Conservation (phyloP, 202 grass and related monocot species). For the Saccharum hybrid region DNA sequence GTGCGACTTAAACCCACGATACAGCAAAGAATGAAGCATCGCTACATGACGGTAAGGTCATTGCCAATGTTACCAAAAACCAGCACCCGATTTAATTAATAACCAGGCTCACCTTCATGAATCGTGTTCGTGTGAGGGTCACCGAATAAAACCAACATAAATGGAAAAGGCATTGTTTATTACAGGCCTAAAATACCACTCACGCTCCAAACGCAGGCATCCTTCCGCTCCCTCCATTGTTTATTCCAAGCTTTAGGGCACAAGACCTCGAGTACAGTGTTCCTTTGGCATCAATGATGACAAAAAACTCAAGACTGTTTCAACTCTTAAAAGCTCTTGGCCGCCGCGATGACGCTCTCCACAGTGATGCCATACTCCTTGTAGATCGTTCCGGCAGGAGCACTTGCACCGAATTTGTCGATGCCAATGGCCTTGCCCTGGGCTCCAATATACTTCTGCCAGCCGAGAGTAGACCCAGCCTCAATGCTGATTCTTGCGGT, state of each 20-base stretch:
- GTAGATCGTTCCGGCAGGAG: slow-evolving; percentile 82
- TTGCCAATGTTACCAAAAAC: slow-evolving; percentile 43
- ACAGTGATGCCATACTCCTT: slow-evolving; percentile 73
- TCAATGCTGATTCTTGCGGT: slow-evolving; percentile 79
- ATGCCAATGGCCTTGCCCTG: slow-evolving; percentile 88
- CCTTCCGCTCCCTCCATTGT: slow-evolving; percentile 28
- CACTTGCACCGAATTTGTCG: slow-evolving; percentile 85
- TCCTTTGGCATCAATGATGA: slow-evolving; percentile 41
- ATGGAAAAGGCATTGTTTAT: slow-evolving; percentile 62
- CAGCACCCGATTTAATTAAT: slow-evolving; percentile 46
- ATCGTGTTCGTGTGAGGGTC: slow-evolving; percentile 37
- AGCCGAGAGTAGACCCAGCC: slow-evolving; percentile 72
- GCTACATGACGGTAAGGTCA: slow-evolving; percentile 25
- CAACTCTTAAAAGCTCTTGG: slow-evolving; percentile 78
- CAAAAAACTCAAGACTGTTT: slow-evolving; percentile 37
- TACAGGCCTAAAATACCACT: slow-evolving; percentile 63
- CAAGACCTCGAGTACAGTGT: too few relatives aligned
- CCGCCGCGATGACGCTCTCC: slow-evolving; percentile 63
- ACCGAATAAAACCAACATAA: slow-evolving; percentile 49
- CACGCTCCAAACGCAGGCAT: slow-evolving; percentile 36
- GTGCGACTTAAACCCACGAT: not conserved
- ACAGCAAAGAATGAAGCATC: not conserved
- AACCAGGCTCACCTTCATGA: slow-evolving; percentile 50
- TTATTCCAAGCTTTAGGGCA: slow-evolving; percentile 49
- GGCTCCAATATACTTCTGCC: slow-evolving; percentile 69